Conservation (phyloP, 441 rosid genomes). For the Cnidoscolus chayamansa region DNA sequence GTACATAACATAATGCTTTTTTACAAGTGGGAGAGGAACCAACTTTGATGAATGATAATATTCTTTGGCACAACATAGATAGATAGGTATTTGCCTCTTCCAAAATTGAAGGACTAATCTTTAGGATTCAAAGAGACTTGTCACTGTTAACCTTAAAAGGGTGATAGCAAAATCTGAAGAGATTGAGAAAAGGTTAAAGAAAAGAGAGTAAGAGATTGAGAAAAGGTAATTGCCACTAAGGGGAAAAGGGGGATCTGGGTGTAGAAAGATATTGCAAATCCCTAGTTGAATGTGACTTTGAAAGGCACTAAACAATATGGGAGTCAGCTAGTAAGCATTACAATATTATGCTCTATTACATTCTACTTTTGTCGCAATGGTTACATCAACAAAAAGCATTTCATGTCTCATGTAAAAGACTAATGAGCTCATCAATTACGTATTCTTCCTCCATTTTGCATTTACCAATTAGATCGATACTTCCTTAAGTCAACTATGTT, state of each 20-base stretch:
- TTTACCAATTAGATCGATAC: too few relatives aligned
- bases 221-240: neutral
- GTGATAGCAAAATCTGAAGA: neutral
- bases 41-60: neutral
- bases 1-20: neutral
- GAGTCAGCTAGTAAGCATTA: neutral
- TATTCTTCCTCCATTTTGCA: too few relatives aligned
- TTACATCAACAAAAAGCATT: neutral
- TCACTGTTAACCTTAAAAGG: constrained; percentile 10
- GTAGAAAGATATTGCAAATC: neutral
- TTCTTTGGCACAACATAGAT: neutral
- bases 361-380: constrained; percentile 7
- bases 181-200: neutral
- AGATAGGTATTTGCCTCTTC: constrained; percentile 16
- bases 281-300: neutral
- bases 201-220: neutral
- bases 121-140: constrained; percentile 4
- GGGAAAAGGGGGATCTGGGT: constrained; percentile 4
- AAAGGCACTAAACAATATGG: constrained; percentile 4
- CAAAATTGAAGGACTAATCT: constrained; percentile 5
- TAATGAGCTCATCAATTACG: too few relatives aligned
- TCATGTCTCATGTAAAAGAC: too few relatives aligned
- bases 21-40: constrained; percentile 18
- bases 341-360: neutral
- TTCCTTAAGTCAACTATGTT: too few relatives aligned